Base-by-base conservation (phyloP, 495 filamentous ascomycete species). In the Tuber umbilicatum region DNA sequence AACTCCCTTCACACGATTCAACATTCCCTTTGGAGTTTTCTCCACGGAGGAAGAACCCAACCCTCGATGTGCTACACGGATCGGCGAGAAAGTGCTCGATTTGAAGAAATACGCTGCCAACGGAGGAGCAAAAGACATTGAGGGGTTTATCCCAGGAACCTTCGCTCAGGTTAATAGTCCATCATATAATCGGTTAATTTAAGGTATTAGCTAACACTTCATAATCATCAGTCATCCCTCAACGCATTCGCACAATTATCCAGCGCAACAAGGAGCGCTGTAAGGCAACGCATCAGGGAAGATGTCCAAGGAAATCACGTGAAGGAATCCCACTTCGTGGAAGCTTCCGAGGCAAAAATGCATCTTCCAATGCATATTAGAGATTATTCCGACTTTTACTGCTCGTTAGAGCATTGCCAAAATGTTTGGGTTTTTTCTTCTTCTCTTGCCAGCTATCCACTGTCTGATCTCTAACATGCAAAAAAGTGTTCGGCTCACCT, bases 331-430 rank as follows among this genome's bases (percentile, higher is more conserved):
- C 87, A 87, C 74, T 83, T 87, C 70, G 79, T 85, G 41, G 85
- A 84, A 0, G 82, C 92, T 5, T 86, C 86, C 21, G 83, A 86
- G 16, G 35, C 70, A 19, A 71, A n/a, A 73, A 91, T 88, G 81
- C 91, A 95, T 75, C 82, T 97, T 23, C 94, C 94, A 9, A 90
- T 97, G 88, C 86, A 87, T 50, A 93, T 97, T 73, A 91, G 91
- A n/a, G 93, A 97, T 82, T 97, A 97, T 84, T 96, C 94, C 23
- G 94, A 97, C 84, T 97, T 97, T 86, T 97, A 92, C 84, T 93
- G 91, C n/a, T 93, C 93, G 39, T 84, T 91, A 70, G 90, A 97
- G 82, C 94, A 97, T 84, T 94, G 94, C 64, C 90, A 89, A 85
- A 90, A 91, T 74, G 86, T 64, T 64, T 64, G 55, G 14, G 6